A percentile compares a stretch with the other conserved stretches of the same genome.
These are phyloP conservation scores for Colletotrichum spinosum DNA, from an alignment of 2,329 filamentous ascomycete species.

Conservation along the genomic window DNA sequence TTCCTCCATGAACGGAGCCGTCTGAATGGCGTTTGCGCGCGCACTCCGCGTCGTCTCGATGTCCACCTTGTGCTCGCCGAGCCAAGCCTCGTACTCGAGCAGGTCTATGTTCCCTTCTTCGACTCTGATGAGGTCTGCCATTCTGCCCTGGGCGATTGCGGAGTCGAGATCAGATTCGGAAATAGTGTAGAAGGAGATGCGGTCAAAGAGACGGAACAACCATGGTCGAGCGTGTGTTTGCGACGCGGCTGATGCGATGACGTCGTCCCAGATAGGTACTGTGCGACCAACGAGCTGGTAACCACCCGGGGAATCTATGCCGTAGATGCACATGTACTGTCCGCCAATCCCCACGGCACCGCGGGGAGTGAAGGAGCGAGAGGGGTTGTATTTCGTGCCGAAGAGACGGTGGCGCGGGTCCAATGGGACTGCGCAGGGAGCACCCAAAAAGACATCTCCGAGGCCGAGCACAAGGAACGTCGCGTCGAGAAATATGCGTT, in stretches of 20 bases:
- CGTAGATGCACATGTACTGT: constrained; percentile 54
- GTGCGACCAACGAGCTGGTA: constrained; percentile 53
- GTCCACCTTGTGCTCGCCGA: constrained; percentile 43
- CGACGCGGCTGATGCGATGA: constrained; percentile 21
- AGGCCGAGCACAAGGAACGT: constrained; percentile 52
- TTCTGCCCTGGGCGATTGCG: constrained; percentile 31
- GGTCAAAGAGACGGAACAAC: constrained; percentile 48
- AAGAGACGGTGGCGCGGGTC: constrained; percentile 50
- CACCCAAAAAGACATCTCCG: constrained; percentile 54
- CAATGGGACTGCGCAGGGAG: constrained; percentile 50
- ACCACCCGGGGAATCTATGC: constrained; percentile 50
- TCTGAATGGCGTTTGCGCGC: constrained; percentile 43
- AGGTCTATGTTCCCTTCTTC: constrained; percentile 45
- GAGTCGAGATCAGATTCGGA: constrained; percentile 44
- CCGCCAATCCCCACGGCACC: constrained; percentile 51
- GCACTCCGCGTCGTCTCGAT: constrained; percentile 40
- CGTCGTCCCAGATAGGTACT: constrained; percentile 47
- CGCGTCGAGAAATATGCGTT: constrained; percentile 45
- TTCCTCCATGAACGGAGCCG: constrained; percentile 45
- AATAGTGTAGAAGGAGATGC: constrained; percentile 47
- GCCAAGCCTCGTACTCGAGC: constrained; percentile 47
- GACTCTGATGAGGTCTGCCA: constrained; percentile 42
- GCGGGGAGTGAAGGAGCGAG: constrained; percentile 50
- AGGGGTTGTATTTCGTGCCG: constrained; percentile 53
- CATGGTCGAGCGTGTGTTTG: constrained; percentile 38